phyloP scores from a whole-genome alignment of 352 stramenopile species.

The Nothophytophthora sp. region DNA sequence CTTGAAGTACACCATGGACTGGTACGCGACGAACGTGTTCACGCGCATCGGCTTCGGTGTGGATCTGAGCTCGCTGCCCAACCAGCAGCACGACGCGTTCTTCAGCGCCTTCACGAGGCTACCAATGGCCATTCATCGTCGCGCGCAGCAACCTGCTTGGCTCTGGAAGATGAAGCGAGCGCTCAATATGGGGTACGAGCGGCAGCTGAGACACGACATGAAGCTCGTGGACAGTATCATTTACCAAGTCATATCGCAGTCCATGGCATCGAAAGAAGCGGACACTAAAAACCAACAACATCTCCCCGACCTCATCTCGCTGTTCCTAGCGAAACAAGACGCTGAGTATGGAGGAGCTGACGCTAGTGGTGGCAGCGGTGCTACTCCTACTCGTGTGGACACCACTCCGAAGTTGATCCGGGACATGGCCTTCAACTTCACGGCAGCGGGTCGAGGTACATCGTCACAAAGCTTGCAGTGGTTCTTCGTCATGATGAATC shows the following conservation, averaged over 20 bases:
- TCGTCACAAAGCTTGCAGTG: conserved; percentile 62
- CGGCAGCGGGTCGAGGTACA: conserved; percentile 73
- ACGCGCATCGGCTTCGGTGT: conserved; percentile 70
- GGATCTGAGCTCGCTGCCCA: conserved; percentile 33
- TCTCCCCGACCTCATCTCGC: conserved; percentile 37
- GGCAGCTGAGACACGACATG: conserved; percentile 34
- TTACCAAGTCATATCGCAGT: conserved; percentile 44
- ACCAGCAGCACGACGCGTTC: conserved; percentile 31
- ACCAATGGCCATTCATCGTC: conserved; percentile 29
- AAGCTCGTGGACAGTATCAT: conserved; percentile 39
- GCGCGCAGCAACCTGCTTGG: conserved; percentile 52
- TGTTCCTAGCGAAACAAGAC: conserved; percentile 42
- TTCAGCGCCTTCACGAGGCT: conserved; percentile 32
- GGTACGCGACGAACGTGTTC: conserved; percentile 69
- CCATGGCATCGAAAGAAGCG: conserved; percentile 33
- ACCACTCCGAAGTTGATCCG: conserved; percentile 47
- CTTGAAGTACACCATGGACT: conserved; percentile 44
- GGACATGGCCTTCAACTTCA: conserved; percentile 75
- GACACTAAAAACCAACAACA: not conserved
- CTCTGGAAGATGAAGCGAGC: conserved; percentile 43
- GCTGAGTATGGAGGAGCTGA: conserved; percentile 23
- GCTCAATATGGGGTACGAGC: conserved; percentile 36
- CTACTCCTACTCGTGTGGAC: conserved; percentile 8
- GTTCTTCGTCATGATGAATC: conserved; percentile 78
- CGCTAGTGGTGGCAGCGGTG: conserved; percentile 9